Conservation (phyloP, 2,329 filamentous ascomycete genomes). For the Ceratocystis harringtonii region DNA sequence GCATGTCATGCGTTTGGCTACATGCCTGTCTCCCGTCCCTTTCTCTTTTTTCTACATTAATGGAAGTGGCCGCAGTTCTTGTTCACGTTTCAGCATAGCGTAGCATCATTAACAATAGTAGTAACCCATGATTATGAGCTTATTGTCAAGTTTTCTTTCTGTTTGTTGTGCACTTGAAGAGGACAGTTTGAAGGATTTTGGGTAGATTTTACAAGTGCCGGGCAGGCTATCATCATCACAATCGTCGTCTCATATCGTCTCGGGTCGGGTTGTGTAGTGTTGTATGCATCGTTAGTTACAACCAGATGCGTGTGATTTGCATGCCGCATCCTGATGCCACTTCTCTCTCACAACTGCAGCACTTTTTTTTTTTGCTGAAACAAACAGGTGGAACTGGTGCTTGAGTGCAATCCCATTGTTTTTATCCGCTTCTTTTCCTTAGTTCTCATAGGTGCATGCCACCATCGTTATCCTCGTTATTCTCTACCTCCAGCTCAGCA, state of each 20-base stretch:
- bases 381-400: not conserved
- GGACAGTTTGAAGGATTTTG: not conserved
- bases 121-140: not conserved
- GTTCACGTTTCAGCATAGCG: slow-evolving; percentile 5
- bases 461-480: slow-evolving; percentile 25
- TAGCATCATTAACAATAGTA: not conserved
- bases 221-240: not conserved
- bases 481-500: slow-evolving; percentile 29
- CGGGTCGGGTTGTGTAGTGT: not conserved
- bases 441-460: slow-evolving; percentile 45
- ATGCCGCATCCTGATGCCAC: not conserved
- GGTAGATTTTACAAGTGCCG: not conserved
- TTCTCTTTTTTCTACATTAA: not conserved
- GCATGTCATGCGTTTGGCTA: not conserved
- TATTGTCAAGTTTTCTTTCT: not conserved
- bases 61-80: not conserved
- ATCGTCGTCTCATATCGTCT: not conserved
- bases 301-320: not conserved
- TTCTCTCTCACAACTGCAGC: not conserved
- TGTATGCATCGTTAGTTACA: not conserved
- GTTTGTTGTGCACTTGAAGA: not conserved
- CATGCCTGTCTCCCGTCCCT: not conserved
- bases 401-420: too few species aligned
- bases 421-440: not conserved
- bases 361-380: not conserved